Conservation (phyloP, 2,329 filamentous ascomycete species). For the Trichoderma atrobrunneum region DNA sequence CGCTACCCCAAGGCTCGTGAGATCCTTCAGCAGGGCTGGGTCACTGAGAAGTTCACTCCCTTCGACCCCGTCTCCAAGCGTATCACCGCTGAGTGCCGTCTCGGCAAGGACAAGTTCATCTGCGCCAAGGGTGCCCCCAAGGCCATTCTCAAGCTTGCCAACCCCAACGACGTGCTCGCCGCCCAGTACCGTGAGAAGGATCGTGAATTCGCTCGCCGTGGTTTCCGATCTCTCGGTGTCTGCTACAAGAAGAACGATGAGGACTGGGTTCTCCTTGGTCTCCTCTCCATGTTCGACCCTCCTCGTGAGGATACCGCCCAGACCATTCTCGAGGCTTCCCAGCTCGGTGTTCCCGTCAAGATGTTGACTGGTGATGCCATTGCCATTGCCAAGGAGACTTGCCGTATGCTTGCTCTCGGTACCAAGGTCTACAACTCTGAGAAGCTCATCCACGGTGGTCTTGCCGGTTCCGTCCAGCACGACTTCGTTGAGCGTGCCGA, state of each 20-base stretch:
- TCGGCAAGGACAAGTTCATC: slow-evolving; percentile 76
- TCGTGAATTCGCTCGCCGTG: slow-evolving; percentile 85
- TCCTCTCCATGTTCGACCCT: slow-evolving; percentile 91
- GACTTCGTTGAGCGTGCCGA: slow-evolving; percentile 94
- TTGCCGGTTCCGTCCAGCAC: slow-evolving; percentile 89
- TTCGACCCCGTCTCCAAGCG: slow-evolving; percentile 95
- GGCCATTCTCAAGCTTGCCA: slow-evolving; percentile 81
- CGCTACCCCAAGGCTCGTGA: slow-evolving; percentile 80
- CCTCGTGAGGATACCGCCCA: slow-evolving; percentile 87
- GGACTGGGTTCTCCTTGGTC: slow-evolving; percentile 87
- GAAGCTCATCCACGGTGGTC: slow-evolving; percentile 83
- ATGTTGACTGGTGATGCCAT: slow-evolving; percentile 96
- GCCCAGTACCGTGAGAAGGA: slow-evolving; percentile 89
- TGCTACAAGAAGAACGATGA: slow-evolving; percentile 81
- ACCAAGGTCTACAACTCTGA: slow-evolving; percentile 95
- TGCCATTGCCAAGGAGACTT: slow-evolving; percentile 88
- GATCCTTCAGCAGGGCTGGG: slow-evolving; percentile 78
- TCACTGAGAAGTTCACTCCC: slow-evolving; percentile 72
- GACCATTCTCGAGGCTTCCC: slow-evolving; percentile 87
- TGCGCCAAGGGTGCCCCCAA: slow-evolving; percentile 91
- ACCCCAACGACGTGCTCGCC: slow-evolving; percentile 74
- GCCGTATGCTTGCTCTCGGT: slow-evolving; percentile 83
- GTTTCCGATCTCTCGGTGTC: slow-evolving; percentile 91
- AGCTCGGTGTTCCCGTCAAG: slow-evolving; percentile 85
- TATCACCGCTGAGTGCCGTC: slow-evolving; percentile 78